These are phyloP conservation scores for Dissophora globulifera DNA, from an alignment of 192 early-diverging fungal species.

Conservation along the genomic window DNA sequence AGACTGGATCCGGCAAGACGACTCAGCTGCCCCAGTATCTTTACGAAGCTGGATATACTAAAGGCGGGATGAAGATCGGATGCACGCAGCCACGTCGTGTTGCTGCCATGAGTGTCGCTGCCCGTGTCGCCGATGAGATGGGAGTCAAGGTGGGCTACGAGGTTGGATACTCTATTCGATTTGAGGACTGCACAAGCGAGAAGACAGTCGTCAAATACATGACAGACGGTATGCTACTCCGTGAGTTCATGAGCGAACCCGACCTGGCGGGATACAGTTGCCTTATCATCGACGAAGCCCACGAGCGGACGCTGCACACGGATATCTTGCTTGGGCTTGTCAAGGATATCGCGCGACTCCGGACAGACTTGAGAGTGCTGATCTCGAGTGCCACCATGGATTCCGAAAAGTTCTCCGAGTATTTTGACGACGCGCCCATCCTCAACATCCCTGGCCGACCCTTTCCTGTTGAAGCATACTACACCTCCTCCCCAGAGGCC, in stretches of 20 bases:
- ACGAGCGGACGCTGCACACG: constrained; percentile 96
- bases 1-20: constrained; percentile 98
- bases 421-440: constrained; percentile 94
- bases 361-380: constrained; percentile 92
- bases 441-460: constrained; percentile 95
- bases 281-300: constrained; percentile 98
- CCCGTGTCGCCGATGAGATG: constrained; percentile 97
- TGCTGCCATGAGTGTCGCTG: constrained; percentile 97
- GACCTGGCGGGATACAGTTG: constrained; percentile 90
- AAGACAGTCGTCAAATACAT: constrained; percentile 97
- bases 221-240: constrained; percentile 98
- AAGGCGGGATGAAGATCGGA: constrained; percentile 85
- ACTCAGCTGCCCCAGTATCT: constrained; percentile 99
- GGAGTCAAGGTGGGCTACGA: constrained; percentile 91
- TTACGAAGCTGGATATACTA: constrained; percentile 94
- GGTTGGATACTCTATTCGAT: constrained; percentile 98
- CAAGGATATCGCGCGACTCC: constrained; percentile 94
- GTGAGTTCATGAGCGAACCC: constrained; percentile 98
- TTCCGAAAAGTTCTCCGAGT: constrained; percentile 94
- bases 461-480: constrained; percentile 93
- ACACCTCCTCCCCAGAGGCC: constrained; percentile 97
- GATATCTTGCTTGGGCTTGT: constrained; percentile 97
- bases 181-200: constrained; percentile 97
- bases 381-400: constrained; percentile 99
- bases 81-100: constrained; percentile 99